A percentile compares a stretch with the other conserved stretches of the same genome.
phyloP scores from a whole-genome alignment of 306 rosid genomes.

The Lablab purpureus region DNA sequence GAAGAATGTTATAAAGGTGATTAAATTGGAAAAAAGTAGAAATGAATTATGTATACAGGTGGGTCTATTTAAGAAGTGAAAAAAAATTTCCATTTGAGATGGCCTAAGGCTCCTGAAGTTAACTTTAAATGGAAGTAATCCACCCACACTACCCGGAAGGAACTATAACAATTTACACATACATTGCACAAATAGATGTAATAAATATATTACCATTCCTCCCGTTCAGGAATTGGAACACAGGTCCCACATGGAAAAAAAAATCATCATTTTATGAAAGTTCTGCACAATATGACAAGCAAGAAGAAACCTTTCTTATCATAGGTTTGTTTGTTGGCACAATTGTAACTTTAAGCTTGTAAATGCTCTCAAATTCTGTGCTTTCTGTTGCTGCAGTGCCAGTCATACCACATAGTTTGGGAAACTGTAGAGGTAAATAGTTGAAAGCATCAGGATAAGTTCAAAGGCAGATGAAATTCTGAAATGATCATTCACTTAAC shows the following conservation, averaged over 20 bases:
- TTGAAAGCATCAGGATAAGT: constrained; percentile 39
- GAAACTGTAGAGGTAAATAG: constrained; percentile 69
- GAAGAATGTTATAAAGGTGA: too few relatives aligned
- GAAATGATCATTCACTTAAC: constrained; percentile 30
- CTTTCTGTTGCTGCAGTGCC: constrained; percentile 99
- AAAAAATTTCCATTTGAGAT: too few relatives aligned
- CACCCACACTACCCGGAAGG: constrained; percentile 1
- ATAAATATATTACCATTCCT: constrained; percentile 36
- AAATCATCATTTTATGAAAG: constrained; percentile 26
- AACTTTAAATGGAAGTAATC: constrained; percentile 36
- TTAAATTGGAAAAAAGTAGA: too few relatives aligned
- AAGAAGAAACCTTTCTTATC: constrained; percentile 84
- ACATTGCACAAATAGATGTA: constrained; percentile 13
- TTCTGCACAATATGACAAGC: constrained; percentile 35
- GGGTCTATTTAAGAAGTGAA: too few relatives aligned
- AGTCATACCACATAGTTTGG: constrained; percentile 99
- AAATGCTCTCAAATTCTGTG: constrained; percentile 97
- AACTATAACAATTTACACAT: constrained; percentile 8
- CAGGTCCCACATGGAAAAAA: constrained; percentile 28
- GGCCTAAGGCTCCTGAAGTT: constrained; percentile 13
- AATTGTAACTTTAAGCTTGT: constrained; percentile 94
- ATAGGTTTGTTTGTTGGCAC: constrained; percentile 98
- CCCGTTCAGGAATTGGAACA: constrained; percentile 13
- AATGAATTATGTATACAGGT: too few relatives aligned
- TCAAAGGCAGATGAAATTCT: constrained; percentile 39